Conservation (phyloP, 768 basidiomycete species). For the Neoboletus subvelutipes region DNA sequence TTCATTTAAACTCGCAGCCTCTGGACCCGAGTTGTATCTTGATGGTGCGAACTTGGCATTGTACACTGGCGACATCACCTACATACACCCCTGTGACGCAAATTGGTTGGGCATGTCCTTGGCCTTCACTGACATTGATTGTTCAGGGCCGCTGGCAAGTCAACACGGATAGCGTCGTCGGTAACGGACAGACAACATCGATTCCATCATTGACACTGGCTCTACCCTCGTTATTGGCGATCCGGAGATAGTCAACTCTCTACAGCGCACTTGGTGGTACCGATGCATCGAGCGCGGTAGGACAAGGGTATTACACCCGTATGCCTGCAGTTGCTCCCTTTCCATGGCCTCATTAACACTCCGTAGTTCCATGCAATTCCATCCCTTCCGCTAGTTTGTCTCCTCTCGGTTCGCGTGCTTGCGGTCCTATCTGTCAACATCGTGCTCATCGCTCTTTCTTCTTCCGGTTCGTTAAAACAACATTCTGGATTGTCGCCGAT, state of each 20-base stretch:
- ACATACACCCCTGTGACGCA: slow-evolving; percentile 16
- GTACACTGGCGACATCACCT: slow-evolving; percentile 47
- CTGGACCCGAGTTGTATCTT: slow-evolving; percentile 47
- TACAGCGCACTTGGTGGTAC: slow-evolving; percentile 27
- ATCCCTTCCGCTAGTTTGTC: slow-evolving; percentile 31
- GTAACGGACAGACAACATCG: neutral
- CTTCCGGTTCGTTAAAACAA: slow-evolving; percentile 4
- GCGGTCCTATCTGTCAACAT: neutral
- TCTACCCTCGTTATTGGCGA: slow-evolving; percentile 10
- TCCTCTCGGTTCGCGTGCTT: no score
- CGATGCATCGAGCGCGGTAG: slow-evolving; percentile 16
- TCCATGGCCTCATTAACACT: neutral
- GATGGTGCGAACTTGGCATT: slow-evolving; percentile 47
- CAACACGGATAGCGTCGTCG: slow-evolving; percentile 5
- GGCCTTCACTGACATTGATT: neutral
- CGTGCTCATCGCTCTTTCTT: neutral
- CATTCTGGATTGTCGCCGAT: slow-evolving; percentile 18
- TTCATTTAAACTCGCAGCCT: slow-evolving; percentile 45
- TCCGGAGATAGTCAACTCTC: slow-evolving; percentile 15
- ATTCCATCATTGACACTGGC: slow-evolving; percentile 26
- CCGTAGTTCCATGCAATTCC: slow-evolving; percentile 31
- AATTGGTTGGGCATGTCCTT: neutral
- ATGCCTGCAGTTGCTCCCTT: slow-evolving; percentile 11
- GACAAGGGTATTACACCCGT: slow-evolving; percentile 36
- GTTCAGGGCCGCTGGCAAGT: slow-evolving; percentile 22